These are phyloP conservation scores for Hemisphaericaspora lyxosophila DNA, from an alignment of 1,139 yeast species.

Conservation along the genomic window DNA sequence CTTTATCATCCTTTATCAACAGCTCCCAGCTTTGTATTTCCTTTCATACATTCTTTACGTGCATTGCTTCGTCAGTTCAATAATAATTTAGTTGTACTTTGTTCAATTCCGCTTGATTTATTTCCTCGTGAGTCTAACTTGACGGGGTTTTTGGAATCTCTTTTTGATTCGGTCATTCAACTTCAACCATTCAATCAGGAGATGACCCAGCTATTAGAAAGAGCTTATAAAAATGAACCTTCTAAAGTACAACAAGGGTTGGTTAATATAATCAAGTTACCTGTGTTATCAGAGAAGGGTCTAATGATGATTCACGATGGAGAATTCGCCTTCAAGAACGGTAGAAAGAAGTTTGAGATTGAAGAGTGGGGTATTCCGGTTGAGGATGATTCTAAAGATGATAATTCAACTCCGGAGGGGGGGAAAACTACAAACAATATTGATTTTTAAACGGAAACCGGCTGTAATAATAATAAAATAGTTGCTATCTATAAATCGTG, in stretches of 20 bases:
- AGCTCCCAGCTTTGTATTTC: slow-evolving; percentile 50
- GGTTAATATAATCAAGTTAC: slow-evolving; percentile 71
- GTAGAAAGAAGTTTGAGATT: slow-evolving; percentile 78
- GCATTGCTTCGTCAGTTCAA: slow-evolving; percentile 50
- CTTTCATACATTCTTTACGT: slow-evolving; percentile 63
- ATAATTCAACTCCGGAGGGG: slow-evolving; percentile 18
- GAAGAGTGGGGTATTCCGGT: slow-evolving; percentile 96
- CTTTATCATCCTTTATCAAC: slow-evolving; percentile 60
- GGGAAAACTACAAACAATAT: slow-evolving; percentile 35
- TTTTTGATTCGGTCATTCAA: slow-evolving; percentile 70
- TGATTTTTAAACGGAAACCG: slow-evolving; percentile 28
- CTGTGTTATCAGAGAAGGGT: slow-evolving; percentile 73
- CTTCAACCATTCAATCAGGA: slow-evolving; percentile 84
- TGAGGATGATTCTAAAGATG: slow-evolving; percentile 57
- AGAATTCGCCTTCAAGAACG: slow-evolving; percentile 85
- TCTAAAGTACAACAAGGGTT: slow-evolving; percentile 84
- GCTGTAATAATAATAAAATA: background rate
- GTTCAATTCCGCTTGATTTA: slow-evolving; percentile 65
- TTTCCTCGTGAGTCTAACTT: slow-evolving; percentile 57
- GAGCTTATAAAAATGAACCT: slow-evolving; percentile 68
- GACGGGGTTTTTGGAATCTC: slow-evolving; percentile 53
- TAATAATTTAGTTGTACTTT: slow-evolving; percentile 46
- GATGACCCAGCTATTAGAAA: slow-evolving; percentile 63
- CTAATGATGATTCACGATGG: slow-evolving; percentile 72
- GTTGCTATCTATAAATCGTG: slow-evolving; percentile 1